These are phyloP conservation scores for Ramaria sp. DNA, from an alignment of 768 basidiomycete genomes.

Conservation along the genomic window DNA sequence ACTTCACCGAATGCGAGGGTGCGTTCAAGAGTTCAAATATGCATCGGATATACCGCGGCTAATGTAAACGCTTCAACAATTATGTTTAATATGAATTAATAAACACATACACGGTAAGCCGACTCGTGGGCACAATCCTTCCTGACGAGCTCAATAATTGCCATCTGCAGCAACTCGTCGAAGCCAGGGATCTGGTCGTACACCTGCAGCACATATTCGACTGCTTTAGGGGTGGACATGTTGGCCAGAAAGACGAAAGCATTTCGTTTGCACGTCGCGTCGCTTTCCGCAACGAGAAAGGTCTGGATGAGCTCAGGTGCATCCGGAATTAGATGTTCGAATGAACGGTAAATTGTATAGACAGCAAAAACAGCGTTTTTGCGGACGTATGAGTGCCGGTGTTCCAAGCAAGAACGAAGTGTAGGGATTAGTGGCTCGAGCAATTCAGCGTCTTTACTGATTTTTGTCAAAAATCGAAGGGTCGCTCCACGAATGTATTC, in stretches of 20 bases:
- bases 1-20: slow-evolving; percentile 88
- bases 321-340: slow-evolving; percentile 91
- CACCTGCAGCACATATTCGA: slow-evolving; percentile 80
- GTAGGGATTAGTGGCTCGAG: slow-evolving; percentile 94
- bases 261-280: slow-evolving; percentile 94
- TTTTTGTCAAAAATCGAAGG: slow-evolving; percentile 91
- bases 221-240: slow-evolving; percentile 75
- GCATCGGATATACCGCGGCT: slow-evolving; percentile 90
- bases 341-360: slow-evolving; percentile 88
- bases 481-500: slow-evolving; percentile 99
- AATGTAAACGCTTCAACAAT: neutral
- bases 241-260: slow-evolving; percentile 89
- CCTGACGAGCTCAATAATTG: slow-evolving; percentile 87
- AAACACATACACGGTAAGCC: slow-evolving; percentile 56
- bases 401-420: slow-evolving; percentile 89
- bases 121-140: slow-evolving; percentile 83
- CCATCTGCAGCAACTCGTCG: slow-evolving; percentile 93
- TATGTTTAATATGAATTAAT: neutral
- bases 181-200: slow-evolving; percentile 74
- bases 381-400: slow-evolving; percentile 94
- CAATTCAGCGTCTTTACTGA: slow-evolving; percentile 84
- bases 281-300: slow-evolving; percentile 91
- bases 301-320: slow-evolving; percentile 93
- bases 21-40: slow-evolving; percentile 90
- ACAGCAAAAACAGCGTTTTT: slow-evolving; percentile 98